These are phyloP conservation scores for Aegilops tauschii DNA, from an alignment of 176 grass and related monocot species.

Conservation along the genomic window DNA sequence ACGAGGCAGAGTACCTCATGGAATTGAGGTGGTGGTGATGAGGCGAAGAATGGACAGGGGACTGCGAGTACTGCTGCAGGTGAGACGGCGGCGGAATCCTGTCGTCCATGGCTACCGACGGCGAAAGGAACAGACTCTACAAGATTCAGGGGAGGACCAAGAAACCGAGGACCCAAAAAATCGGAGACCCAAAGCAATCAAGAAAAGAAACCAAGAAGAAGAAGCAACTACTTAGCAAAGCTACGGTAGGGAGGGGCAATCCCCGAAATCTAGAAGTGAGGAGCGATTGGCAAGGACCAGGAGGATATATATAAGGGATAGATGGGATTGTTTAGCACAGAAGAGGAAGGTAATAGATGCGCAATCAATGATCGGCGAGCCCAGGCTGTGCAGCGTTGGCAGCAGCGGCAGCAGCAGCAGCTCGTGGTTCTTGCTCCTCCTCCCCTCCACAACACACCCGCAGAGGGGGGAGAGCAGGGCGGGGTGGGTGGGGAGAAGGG, in stretches of 20 bases:
- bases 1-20: slow-evolving; percentile 89
- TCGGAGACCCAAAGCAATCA: slow-evolving; percentile 24
- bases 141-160: slow-evolving; percentile 19
- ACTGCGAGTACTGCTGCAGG: slow-evolving; percentile 88
- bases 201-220: slow-evolving; percentile 36
- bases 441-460: slow-evolving; percentile 40
- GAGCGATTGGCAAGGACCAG: slow-evolving; percentile 30
- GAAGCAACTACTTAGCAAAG: slow-evolving; percentile 35
- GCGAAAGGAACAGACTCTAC: slow-evolving; percentile 7
- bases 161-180: slow-evolving; percentile 23
- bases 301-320: slow-evolving; percentile 37
- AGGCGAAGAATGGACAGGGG: slow-evolving; percentile 78
- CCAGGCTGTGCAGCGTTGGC: slow-evolving; percentile 53
- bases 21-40: slow-evolving; percentile 82
- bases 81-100: slow-evolving; percentile 75
- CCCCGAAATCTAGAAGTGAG: slow-evolving; percentile 42
- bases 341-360: slow-evolving; percentile 57
- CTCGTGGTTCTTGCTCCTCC: slow-evolving; percentile 52
- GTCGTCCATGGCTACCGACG: slow-evolving; percentile 62
- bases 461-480: slow-evolving; percentile 31
- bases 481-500: slow-evolving; percentile 37
- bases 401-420: slow-evolving; percentile 30
- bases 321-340: slow-evolving; percentile 36
- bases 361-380: slow-evolving; percentile 46
- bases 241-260: slow-evolving; percentile 25